phyloP scores from a whole-genome alignment of 2,329 filamentous ascomycete genomes.

The Ceratocystis cubensis region DNA sequence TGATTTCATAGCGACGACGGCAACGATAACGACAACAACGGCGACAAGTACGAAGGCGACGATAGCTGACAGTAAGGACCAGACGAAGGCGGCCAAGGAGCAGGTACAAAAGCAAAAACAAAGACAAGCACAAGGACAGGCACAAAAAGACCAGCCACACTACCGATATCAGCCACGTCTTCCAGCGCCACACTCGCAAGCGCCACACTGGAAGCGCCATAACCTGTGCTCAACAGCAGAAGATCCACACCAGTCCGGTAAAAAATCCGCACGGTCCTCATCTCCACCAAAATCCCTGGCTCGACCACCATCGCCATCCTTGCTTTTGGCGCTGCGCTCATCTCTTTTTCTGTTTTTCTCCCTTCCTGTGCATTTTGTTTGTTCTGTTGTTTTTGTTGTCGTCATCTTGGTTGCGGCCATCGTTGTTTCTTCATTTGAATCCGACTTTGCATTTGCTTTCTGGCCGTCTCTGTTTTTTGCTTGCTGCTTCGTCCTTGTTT shows the following conservation, averaged over 20 bases:
- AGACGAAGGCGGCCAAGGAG: not conserved
- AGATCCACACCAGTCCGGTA: not conserved
- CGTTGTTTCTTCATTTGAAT: not conserved
- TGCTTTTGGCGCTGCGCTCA: slow-evolving; percentile 3
- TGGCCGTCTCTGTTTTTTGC: not conserved
- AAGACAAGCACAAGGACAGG: not conserved
- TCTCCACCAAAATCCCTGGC: slow-evolving; percentile 11
- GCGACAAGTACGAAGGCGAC: not conserved
- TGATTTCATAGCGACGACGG: not conserved
- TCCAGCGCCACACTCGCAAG: not conserved
- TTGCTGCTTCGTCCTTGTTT: not conserved
- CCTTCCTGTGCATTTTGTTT: not conserved
- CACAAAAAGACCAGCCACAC: not conserved
- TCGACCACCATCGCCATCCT: not conserved
- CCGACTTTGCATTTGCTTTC: not conserved
- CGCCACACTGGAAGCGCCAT: not conserved
- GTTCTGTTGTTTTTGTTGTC: slow-evolving; percentile 19
- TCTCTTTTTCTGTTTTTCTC: not conserved
- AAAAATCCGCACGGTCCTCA: slow-evolving; percentile 8
- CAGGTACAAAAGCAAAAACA: not conserved
- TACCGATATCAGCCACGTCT: not conserved
- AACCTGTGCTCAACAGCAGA: not conserved
- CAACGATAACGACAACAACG: not conserved
- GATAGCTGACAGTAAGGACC: not conserved
- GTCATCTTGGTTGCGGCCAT: slow-evolving; percentile 21